phyloP scores from a whole-genome alignment of 257 asterid genomes.

The Oldenlandia corymbosa region DNA sequence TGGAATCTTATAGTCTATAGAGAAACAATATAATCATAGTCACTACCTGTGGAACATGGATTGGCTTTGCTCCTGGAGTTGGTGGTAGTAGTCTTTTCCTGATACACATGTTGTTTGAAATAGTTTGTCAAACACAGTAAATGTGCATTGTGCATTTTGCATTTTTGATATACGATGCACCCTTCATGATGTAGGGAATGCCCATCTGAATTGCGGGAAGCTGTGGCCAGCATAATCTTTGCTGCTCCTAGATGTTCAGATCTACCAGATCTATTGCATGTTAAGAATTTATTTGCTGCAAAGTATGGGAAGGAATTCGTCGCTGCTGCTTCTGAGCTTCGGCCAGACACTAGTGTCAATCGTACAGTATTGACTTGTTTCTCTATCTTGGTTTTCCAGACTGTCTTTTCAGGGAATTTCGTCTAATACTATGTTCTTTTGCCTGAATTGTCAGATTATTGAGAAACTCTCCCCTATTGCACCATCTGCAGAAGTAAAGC shows the following conservation, averaged over 20 bases:
- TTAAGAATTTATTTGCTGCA: constrained; percentile 65
- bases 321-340: constrained; percentile 91
- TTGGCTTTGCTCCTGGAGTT: neutral
- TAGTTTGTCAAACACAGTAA: neutral
- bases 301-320: constrained; percentile 91
- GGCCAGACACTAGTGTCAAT: constrained; percentile 88
- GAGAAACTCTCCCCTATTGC: constrained; percentile 76
- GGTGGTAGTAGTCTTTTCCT: neutral
- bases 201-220: constrained; percentile 77
- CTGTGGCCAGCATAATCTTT: constrained; percentile 91
- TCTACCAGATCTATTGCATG: constrained; percentile 77
- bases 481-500: constrained; percentile 64
- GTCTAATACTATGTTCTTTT: neutral
- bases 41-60: constrained; percentile 3
- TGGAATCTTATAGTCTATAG: neutral
- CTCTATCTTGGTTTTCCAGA: neutral
- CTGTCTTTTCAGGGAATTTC: neutral
- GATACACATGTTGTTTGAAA: neutral
- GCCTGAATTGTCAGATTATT: constrained; percentile 50
- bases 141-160: neutral
- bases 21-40: neutral
- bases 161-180: constrained; percentile 11
- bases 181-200: constrained; percentile 59
- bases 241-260: constrained; percentile 96
- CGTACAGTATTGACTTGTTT: constrained; percentile 61